A percentile compares a stretch with the other conserved stretches of the same genome.
Evolutionary conservation across 805 yeast species (phyloP).

Genomic region (Spathaspora sp.): DNA sequence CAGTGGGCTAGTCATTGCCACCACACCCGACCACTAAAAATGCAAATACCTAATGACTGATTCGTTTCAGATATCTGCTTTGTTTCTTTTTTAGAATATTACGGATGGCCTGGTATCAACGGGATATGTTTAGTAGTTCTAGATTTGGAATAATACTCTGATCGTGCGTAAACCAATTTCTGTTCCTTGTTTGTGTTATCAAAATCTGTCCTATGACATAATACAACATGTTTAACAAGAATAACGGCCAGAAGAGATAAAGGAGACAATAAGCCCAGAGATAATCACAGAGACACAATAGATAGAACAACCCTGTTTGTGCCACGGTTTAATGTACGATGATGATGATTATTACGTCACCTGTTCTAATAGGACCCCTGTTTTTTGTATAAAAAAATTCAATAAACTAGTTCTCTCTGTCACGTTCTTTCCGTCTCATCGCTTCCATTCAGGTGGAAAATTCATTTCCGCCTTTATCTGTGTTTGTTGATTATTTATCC

Average conservation of each 20-base stretch:
- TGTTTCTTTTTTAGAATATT: background rate
- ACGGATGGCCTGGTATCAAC: background rate
- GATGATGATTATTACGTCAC: slow-evolving; percentile 1
- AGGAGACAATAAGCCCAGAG: background rate
- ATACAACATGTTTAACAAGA: background rate
- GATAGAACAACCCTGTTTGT: background rate
- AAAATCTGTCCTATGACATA: background rate
- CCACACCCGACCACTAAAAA: background rate
- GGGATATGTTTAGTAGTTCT: background rate
- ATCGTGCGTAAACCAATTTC: background rate
- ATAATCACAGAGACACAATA: background rate
- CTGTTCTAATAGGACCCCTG: background rate
- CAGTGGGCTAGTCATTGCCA: background rate
- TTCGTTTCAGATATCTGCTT: background rate
- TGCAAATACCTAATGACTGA: background rate
- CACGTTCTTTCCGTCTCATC: background rate
- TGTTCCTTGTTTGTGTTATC: background rate
- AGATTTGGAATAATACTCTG: background rate
- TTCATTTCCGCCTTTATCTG: background rate
- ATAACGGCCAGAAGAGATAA: background rate
- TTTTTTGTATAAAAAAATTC: too few species aligned
- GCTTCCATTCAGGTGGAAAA: background rate
- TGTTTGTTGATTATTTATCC: background rate
- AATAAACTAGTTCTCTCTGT: background rate
- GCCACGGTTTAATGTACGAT: background rate